Conservation (phyloP, 176 grass and related monocot species). For the Echinochloa phyllopogon region DNA sequence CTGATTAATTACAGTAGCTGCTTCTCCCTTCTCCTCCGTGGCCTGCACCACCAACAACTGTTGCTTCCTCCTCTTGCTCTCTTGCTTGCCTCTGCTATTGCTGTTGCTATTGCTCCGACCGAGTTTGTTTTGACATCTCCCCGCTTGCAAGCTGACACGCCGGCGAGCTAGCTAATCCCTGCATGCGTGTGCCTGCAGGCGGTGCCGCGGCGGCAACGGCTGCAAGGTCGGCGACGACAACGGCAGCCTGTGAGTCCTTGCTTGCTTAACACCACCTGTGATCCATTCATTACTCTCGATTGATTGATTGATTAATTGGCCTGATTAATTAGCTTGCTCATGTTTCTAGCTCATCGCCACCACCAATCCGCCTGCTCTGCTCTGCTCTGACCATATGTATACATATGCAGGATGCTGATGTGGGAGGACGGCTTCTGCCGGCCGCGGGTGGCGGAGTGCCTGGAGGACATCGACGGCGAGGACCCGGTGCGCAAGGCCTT, state of each 20-base stretch:
- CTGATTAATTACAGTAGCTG: too few species aligned
- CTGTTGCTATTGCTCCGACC: background rate
- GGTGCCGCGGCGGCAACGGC: constrained; percentile 93
- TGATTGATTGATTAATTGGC: background rate
- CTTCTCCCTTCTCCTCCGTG: background rate
- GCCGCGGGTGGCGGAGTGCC: constrained; percentile 68
- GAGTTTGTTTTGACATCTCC: background rate
- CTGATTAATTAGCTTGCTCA: background rate
- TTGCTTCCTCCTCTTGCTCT: background rate
- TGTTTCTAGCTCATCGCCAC: background rate
- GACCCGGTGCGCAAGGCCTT: constrained; percentile 93
- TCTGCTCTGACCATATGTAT: background rate
- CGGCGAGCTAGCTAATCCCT: background rate
- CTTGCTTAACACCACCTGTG: background rate
- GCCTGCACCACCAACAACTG: background rate
- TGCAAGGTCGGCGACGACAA: constrained; percentile 99
- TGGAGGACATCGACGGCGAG: constrained; percentile 96
- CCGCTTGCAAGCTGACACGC: background rate
- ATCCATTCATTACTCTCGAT: background rate
- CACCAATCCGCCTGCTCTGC: too few species aligned
- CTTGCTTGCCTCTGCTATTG: background rate
- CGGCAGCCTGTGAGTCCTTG: constrained; percentile 81
- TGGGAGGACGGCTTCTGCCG: constrained; percentile 99
- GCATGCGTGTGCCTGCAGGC: constrained; percentile 19
- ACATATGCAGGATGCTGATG: constrained; percentile 91